phyloP scores from a whole-genome alignment of 2,329 filamentous ascomycete genomes.

The Colletotrichum zoysiae region DNA sequence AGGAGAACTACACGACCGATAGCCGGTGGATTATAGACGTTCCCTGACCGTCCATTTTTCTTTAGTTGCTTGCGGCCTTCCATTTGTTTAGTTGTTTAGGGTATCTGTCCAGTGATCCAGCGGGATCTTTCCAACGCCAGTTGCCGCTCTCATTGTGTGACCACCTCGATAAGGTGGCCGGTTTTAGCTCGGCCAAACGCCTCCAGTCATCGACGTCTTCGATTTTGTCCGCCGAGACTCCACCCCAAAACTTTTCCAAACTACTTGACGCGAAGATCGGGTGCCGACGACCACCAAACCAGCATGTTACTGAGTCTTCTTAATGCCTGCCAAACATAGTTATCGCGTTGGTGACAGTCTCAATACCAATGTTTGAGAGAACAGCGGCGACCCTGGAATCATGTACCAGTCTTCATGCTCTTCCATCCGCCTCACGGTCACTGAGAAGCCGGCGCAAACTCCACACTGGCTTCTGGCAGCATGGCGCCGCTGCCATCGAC shows the following conservation, averaged over 20 bases:
- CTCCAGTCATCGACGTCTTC: slow-evolving; percentile 29
- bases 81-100: neutral
- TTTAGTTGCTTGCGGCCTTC: neutral
- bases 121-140: neutral
- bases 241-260: slow-evolving; percentile 33
- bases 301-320: slow-evolving; percentile 26
- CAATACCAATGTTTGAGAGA: slow-evolving; percentile 67
- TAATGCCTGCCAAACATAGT: slow-evolving; percentile 24
- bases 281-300: slow-evolving; percentile 4
- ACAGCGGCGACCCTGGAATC: slow-evolving; percentile 68
- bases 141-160: neutral
- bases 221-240: slow-evolving; percentile 26
- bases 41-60: neutral
- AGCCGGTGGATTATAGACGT: slow-evolving; percentile 17
- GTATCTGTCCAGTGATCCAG: neutral
- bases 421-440: slow-evolving; percentile 53
- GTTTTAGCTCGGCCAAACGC: slow-evolving; percentile 6
- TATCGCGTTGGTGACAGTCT: slow-evolving; percentile 26
- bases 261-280: slow-evolving; percentile 10
- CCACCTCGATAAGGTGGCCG: neutral
- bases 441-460: slow-evolving; percentile 59
- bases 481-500: slow-evolving; percentile 65
- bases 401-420: slow-evolving; percentile 65
- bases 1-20: slow-evolving; percentile 17
- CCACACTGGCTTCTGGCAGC: slow-evolving; percentile 66